These are phyloP conservation scores for Comarum palustre DNA, from an alignment of 306 rosid genomes.

Conservation along the genomic window DNA sequence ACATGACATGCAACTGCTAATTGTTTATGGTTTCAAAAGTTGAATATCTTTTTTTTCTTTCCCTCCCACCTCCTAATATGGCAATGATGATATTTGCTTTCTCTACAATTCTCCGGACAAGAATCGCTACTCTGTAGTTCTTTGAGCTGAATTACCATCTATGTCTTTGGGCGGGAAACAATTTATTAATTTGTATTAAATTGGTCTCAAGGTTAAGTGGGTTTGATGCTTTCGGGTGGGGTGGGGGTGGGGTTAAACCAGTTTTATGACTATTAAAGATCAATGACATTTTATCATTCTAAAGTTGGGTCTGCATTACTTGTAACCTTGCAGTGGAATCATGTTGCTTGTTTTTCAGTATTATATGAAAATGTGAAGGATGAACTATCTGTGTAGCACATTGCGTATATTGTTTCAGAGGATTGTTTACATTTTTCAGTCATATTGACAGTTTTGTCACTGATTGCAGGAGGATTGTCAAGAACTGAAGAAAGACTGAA, in stretches of 20 bases:
- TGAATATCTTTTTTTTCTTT: background rate
- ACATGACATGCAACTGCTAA: background rate
- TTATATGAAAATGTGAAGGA: background rate
- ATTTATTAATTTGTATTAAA: background rate
- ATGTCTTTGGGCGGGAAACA: conserved; percentile 9
- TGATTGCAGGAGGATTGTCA: conserved; percentile 22
- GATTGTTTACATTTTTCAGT: background rate
- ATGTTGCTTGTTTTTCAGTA: background rate
- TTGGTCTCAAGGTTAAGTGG: background rate
- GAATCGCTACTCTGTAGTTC: conserved; percentile 16
- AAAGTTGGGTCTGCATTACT: background rate
- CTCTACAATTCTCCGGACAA: conserved; percentile 18
- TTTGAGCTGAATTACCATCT: conserved; percentile 6
- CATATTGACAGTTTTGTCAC: background rate
- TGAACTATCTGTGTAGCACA: background rate
- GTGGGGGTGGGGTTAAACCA: background rate
- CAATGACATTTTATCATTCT: background rate
- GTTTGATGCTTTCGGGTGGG: background rate
- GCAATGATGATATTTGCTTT: conserved; percentile 11
- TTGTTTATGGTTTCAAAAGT: background rate
- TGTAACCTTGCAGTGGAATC: conserved; percentile 3
- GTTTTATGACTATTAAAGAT: background rate
- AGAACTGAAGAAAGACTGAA: conserved; percentile 25
- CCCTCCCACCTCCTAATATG: background rate
- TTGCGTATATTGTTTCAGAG: background rate